These are phyloP conservation scores for Fallopia convolvulus DNA, from an alignment of 148 eudicot species.

Conservation along the genomic window DNA sequence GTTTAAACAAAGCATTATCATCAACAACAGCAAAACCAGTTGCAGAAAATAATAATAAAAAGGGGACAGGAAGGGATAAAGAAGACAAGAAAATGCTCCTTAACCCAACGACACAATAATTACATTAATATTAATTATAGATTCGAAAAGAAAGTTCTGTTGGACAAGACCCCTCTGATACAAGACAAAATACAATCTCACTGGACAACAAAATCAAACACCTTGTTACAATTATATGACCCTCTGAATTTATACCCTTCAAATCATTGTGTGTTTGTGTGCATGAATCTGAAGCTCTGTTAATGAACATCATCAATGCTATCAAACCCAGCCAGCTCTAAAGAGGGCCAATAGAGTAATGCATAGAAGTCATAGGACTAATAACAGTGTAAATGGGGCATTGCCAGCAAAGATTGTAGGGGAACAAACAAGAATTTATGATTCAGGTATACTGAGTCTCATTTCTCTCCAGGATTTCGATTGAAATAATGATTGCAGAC, in stretches of 20 bases:
- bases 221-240: constrained; percentile 8
- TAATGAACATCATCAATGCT: constrained; percentile 5
- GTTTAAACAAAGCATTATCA: not conserved
- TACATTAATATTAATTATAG: not conserved
- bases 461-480: not conserved
- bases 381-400: not conserved
- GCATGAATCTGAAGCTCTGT: constrained; percentile 3
- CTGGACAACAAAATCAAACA: constrained; percentile 10
- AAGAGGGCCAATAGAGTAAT: not conserved
- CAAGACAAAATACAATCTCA: constrained; percentile 8
- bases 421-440: not conserved
- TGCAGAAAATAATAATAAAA: constrained; percentile 4
- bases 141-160: not conserved
- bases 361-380: not conserved
- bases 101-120: not conserved
- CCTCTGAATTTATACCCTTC: constrained; percentile 7
- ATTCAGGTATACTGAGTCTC: not conserved
- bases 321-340: constrained; percentile 6
- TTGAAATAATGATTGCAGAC: not conserved
- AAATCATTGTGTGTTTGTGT: constrained; percentile 10
- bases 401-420: not conserved
- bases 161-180: not conserved
- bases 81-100: constrained; percentile 5
- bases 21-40: constrained; percentile 2
- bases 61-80: not conserved